Evolutionary conservation across 257 asterid genomes (phyloP), one percentile per base, ranked within the genome.

Genomic region (Solanum virginianum): DNA sequence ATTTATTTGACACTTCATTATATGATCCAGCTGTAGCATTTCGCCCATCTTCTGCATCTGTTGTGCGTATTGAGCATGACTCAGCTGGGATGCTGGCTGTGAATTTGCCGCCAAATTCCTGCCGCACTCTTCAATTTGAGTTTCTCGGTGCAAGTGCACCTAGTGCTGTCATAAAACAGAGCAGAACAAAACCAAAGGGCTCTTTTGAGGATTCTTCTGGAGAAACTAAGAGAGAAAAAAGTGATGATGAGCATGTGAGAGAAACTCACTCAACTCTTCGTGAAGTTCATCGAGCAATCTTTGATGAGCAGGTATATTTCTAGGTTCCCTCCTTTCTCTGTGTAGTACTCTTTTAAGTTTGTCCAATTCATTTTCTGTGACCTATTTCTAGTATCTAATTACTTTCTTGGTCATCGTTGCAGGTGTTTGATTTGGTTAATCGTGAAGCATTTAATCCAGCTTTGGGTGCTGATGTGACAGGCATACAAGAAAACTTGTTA

Each of bases 61-160:
- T 97, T 39, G 88, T 97, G 71, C 97, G 93, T 8, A 72, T 97
- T 88, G 98, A 97, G 89, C 99, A 94, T 83, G 99, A 97, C 79
- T 54, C 94, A 43, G 95, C 98, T 89, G 99, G 99, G 87, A 97
- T 94, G 99, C 98, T 97, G 83, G 91, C 97, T 5, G 95, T 97
- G 85, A 97, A 95, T 89, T 82, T 97, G 87, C 97, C 94, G 22
- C 92, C 91, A 79, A 93, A 91, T 57, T 90, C 97, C 45, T 91
- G 97, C 87, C 94, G 91, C 86, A 85, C 95, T 86, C 98, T 97
- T 89, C 96, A 88, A 72, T 97, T 97, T 83, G 97, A 94, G 90
- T 90, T 97, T 90, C 92, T 91, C 75, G 98, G 97, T 87, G 86
- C 91, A 65, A 85, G 81, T 62, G 87, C 95, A 84, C 74, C 89